Percentiles rank a stretch among this genome's conserved stretches.
phyloP scores from a whole-genome alignment of 2,329 filamentous ascomycete species.

The Diaporthe humulicola region DNA sequence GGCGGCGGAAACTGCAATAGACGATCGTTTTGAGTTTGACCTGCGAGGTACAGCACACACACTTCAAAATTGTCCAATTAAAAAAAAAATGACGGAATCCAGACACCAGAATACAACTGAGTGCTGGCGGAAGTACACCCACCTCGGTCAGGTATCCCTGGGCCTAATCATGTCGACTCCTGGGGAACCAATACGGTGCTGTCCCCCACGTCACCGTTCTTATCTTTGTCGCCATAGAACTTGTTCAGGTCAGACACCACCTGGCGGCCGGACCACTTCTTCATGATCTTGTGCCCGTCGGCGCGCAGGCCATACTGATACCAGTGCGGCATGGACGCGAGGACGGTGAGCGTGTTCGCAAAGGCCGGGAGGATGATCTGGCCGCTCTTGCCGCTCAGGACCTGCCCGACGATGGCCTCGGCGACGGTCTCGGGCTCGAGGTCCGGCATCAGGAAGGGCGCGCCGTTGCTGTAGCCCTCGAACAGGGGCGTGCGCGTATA shows the following conservation, averaged over 20 bases:
- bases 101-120: not conserved
- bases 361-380: conserved; percentile 68
- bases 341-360: conserved; percentile 54
- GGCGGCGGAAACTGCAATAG: not conserved
- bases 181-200: conserved; percentile 55
- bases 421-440: conserved; percentile 74
- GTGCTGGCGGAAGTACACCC: not conserved
- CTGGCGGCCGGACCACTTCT: conserved; percentile 59
- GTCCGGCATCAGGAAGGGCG: conserved; percentile 64
- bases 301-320: conserved; percentile 67
- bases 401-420: conserved; percentile 71
- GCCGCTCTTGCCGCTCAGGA: conserved; percentile 68
- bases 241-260: conserved; percentile 60
- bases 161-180: conserved; percentile 27
- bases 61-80: not conserved
- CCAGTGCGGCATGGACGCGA: conserved; percentile 73
- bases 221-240: conserved; percentile 51
- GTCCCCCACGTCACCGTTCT: conserved; percentile 45
- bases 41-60: not conserved
- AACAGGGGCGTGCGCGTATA: conserved; percentile 75
- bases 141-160: not conserved
- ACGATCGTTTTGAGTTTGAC: too few relatives aligned
- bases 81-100: too few relatives aligned
- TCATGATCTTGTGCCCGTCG: conserved; percentile 56
- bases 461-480: conserved; percentile 64